Base-by-base conservation (phyloP, 352 stramenopile genomes). In the Phytopythium montanum region DNA sequence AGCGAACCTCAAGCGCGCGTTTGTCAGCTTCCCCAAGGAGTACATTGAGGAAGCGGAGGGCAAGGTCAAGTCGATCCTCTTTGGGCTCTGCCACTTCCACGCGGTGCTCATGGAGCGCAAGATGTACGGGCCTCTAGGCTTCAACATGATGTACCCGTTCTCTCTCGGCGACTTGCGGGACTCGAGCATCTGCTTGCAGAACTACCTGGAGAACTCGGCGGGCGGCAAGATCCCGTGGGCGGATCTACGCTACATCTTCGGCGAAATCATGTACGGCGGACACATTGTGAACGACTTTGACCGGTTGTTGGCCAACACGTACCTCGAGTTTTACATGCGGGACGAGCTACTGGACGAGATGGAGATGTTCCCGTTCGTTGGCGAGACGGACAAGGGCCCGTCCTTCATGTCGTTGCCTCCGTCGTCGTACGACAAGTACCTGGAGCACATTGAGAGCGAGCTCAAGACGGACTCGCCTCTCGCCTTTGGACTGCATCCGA, bases 61-160 rank as follows among this genome's bases (percentile, higher is more conserved):
- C 39, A 98, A 98, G 72, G 95, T 95, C 56, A 98, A 98, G 70
- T 96, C 90, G 44, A 99, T 99, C 66, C 71, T 99, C 25, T 99
- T 99, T 72, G 96, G 94, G 0, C 74, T 99, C 3, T 99, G 96
- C 73, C 89, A 98, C 76, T 99, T 99, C 73, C 96, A 99, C 68
- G 95, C 95, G 13, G 85, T 98, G 54, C 90, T 99, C 56, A 98
- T 98, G 90, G 96, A 99, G 70, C 86, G 96, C 34, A 99, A 99
- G 70, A 97, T 98, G 77, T 99, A 98, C 68, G 96, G 96, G 5
- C 92, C 95, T 16, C 92, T 98, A 58, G 96, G 96, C n/a, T 99
- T 97, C 79, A 99, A 99, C 66, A 99, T 99, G 95, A 98, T 98
- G 76, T 99, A 99, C 65, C 95, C 95, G 6, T 99, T 99, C 72